A percentile compares a stretch with the other conserved stretches of the same genome.
phyloP scores from a whole-genome alignment of 1,139 yeast species.

The Candida labiduridarum region DNA sequence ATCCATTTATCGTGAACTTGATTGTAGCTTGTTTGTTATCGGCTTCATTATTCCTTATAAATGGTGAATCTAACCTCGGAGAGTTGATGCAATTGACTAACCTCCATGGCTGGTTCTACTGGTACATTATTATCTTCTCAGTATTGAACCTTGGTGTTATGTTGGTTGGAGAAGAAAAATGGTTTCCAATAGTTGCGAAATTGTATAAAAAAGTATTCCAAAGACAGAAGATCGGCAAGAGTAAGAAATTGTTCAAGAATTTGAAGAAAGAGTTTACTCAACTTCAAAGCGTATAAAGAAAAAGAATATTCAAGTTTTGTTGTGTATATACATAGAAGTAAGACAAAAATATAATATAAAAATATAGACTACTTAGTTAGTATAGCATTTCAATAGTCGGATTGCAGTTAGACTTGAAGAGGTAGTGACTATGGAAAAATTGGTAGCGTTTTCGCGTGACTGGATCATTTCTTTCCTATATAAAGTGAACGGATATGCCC shows the following conservation, averaged over 20 bases:
- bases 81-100: constrained; percentile 74
- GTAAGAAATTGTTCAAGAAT: constrained; percentile 47
- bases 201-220: constrained; percentile 31
- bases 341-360: no score
- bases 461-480: no score
- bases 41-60: constrained; percentile 47
- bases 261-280: constrained; percentile 27
- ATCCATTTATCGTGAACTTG: constrained; percentile 71
- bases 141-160: constrained; percentile 53
- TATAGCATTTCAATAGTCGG: no score
- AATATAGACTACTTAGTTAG: no score
- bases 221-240: constrained; percentile 22
- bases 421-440: no score
- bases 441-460: no score
- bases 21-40: constrained; percentile 52
- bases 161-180: constrained; percentile 43
- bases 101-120: constrained; percentile 54
- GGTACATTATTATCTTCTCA: constrained; percentile 49
- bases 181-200: constrained; percentile 33
- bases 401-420: no score
- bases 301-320: no score
- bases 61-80: constrained; percentile 58
- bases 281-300: constrained; percentile 16
- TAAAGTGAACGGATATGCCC: no score
- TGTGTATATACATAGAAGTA: no score